These are phyloP conservation scores for Mycena galericulata DNA, from an alignment of 768 basidiomycete genomes.

Conservation along the genomic window DNA sequence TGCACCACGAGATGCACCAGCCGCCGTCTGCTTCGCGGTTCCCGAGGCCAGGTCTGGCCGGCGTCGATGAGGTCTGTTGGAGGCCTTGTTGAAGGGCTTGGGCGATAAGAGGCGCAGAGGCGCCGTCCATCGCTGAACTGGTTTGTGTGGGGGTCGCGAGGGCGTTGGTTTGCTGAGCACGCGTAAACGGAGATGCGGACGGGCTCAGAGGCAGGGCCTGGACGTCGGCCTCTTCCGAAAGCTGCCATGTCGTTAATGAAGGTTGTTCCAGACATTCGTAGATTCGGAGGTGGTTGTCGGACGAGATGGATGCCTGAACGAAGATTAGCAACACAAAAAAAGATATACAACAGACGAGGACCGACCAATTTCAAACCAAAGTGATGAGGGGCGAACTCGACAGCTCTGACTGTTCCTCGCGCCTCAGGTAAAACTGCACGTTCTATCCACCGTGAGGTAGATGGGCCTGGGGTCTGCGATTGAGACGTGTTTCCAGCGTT, in stretches of 20 bases:
- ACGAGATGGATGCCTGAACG: conserved; percentile 87
- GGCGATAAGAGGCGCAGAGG: conserved; percentile 70
- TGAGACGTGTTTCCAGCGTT: conserved; percentile 23
- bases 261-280: conserved; percentile 92
- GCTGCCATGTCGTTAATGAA: conserved; percentile 78
- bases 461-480: conserved; percentile 37
- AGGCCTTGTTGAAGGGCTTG: conserved; percentile 71
- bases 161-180: conserved; percentile 64
- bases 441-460: conserved; percentile 75
- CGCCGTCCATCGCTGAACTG: conserved; percentile 62
- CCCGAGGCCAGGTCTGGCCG: conserved; percentile 57
- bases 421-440: conserved; percentile 84
- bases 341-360: conserved; percentile 7
- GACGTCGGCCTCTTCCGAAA: conserved; percentile 83
- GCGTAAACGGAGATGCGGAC: conserved; percentile 54
- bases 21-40: conserved; percentile 90
- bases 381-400: conserved; percentile 90
- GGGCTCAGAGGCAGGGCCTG: conserved; percentile 61
- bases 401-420: conserved; percentile 84
- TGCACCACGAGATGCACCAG: conserved; percentile 96
- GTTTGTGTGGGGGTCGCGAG: conserved; percentile 82
- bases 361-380: conserved; percentile 89
- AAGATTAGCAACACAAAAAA: neutral
- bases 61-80: conserved; percentile 47
- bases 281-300: conserved; percentile 88